Base-by-base conservation (phyloP, 441 rosid genomes). In the Francoa sonchifolia region DNA sequence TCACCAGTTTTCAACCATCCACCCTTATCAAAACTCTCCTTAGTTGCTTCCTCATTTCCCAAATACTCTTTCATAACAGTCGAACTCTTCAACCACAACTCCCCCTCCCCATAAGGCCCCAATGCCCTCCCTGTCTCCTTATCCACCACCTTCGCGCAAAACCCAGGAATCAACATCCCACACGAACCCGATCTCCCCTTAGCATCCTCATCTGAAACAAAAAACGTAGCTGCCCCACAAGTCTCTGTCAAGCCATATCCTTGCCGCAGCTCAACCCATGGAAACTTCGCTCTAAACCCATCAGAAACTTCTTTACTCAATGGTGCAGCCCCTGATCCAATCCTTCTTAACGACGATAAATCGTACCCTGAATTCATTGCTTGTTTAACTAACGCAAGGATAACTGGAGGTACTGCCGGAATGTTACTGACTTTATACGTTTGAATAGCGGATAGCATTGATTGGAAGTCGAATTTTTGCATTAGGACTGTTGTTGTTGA, bases 1-100 rank as follows among this genome's bases (percentile, higher is more conserved):
- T 79, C 84, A 21, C 82, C 89, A 9, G 84, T 73, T 56, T 42
- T 76, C 15, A 76, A 49, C 84, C 89, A 79, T 18, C 84, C 79
- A 3, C 69, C 77, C 3, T 52, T 21, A 48, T 52, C 56, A 20
- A 79, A 9, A 0, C 67, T 65, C 0, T 63, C 70, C 2, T 58
- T 50, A 0, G 89, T 71, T 11, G 81, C 84, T 36, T 69, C 76
- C 44, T 59, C 59, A 8, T 69, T 73, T 45, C 50, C 18, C 42
- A 73, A 54, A 39, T 79, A 67, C 16, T 77, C 79, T 44, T 57
- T 63, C 82, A 73, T 73, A 18, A 76, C 45, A 0, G 75, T 42
- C 26, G 77, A 67, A 43, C 82, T 54, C 55, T 54, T 73, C 5
- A 76, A 12, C 81, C 73, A 76, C 28, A 76, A 26, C 60, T 79